Conservation (phyloP, 805 yeast species). For the Millerago galiae region DNA sequence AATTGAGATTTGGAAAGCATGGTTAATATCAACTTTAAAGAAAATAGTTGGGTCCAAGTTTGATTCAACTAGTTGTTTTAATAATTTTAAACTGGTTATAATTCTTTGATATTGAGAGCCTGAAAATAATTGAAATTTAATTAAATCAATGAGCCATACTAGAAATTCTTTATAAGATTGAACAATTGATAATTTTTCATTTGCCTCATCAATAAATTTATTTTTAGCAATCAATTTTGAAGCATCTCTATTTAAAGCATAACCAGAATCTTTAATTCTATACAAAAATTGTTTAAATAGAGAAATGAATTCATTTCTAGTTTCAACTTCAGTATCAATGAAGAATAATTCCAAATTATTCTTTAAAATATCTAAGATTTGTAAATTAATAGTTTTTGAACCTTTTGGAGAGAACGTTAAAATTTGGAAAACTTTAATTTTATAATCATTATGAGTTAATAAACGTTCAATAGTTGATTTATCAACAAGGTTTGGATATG, state of each 20-base stretch:
- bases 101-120: slow-evolving; percentile 51
- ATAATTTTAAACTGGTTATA: slow-evolving; percentile 42
- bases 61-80: slow-evolving; percentile 40
- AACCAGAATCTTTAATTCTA: slow-evolving; percentile 64
- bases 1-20: slow-evolving; percentile 42
- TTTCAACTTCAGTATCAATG: slow-evolving; percentile 61
- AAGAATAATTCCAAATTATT: slow-evolving; percentile 44
- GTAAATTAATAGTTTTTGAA: slow-evolving; percentile 46
- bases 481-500: slow-evolving; percentile 36
- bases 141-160: slow-evolving; percentile 29
- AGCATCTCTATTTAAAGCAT: slow-evolving; percentile 48
- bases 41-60: slow-evolving; percentile 48
- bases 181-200: slow-evolving; percentile 25
- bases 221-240: slow-evolving; percentile 31
- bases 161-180: slow-evolving; percentile 33
- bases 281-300: slow-evolving; percentile 53
- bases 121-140: slow-evolving; percentile 40
- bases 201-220: slow-evolving; percentile 34
- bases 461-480: slow-evolving; percentile 28
- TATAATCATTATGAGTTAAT: slow-evolving; percentile 37
- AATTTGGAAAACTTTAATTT: slow-evolving; percentile 55
- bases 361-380: slow-evolving; percentile 38
- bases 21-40: slow-evolving; percentile 37
- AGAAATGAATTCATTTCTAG: slow-evolving; percentile 60
- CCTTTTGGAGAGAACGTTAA: slow-evolving; percentile 56